Percentiles rank a stretch among this genome's conserved stretches.
These are phyloP conservation scores for Combretum micranthum DNA, from an alignment of 345 rosid species.

Conservation along the genomic window DNA sequence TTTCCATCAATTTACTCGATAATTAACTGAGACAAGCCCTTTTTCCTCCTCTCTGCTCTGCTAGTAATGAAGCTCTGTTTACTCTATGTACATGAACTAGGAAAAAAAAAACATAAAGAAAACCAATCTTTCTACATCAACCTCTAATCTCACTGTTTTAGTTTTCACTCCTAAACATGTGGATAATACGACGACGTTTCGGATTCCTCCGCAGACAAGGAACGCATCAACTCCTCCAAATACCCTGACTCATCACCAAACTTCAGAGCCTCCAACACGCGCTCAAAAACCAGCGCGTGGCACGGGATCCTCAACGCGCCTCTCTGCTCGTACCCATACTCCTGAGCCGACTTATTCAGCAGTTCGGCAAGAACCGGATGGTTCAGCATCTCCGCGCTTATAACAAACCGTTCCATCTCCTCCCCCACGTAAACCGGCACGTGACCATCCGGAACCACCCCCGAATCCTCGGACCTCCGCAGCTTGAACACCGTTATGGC, in stretches of 20 bases:
- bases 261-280: slow-evolving; percentile 72
- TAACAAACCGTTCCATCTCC: slow-evolving; percentile 85
- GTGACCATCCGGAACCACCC: slow-evolving; percentile 75
- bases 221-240: slow-evolving; percentile 25
- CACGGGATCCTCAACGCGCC: slow-evolving; percentile 91
- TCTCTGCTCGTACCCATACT: slow-evolving; percentile 89
- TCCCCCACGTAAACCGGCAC: slow-evolving; percentile 92
- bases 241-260: slow-evolving; percentile 56
- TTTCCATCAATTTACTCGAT: no score
- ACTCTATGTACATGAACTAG: no score
- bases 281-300: slow-evolving; percentile 76
- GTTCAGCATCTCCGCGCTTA: slow-evolving; percentile 77
- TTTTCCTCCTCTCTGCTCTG: no score
- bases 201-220: no score
- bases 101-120: no score
- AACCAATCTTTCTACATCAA: no score
- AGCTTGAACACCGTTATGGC: slow-evolving; percentile 10
- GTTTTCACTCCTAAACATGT: no score
- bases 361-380: slow-evolving; percentile 74
- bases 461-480: slow-evolving; percentile 33
- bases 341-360: slow-evolving; percentile 79
- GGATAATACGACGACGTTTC: no score
- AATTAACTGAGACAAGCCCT: no score
- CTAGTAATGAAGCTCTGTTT: no score
- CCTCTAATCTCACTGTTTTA: no score